Base-by-base conservation (phyloP, 129 eudicot species). In the Flaveria linearis region DNA sequence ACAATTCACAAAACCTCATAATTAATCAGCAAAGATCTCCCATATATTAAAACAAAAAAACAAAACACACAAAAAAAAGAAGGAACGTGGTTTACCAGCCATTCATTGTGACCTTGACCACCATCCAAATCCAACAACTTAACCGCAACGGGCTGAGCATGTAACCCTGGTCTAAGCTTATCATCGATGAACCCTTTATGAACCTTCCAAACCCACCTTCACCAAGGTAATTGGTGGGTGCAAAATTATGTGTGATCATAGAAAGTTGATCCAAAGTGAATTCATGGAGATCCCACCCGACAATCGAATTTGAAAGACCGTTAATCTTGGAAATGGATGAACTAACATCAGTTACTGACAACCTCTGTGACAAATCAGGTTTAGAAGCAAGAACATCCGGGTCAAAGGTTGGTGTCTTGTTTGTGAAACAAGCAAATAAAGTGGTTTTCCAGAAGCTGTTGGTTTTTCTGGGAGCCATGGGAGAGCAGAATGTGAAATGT, bases 141-240 rank as follows among this genome's bases (percentile, higher is more conserved):
- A 46, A 92, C 93, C 0, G 98, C 98, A 50, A 92, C 94, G 9
- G 92, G 86, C 71, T 92, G 98, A 60, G 94, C 85, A 66, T 82
- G 82, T 81, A 88, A 51, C 1, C 96, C 94, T 0, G 94, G 85
- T 68, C 86, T 79, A 51, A 83, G 53, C 72, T 82, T 88, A 33
- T 92, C 96, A 70, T 92, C 89, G 3, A 90, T 69, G 72, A 90
- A 90, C 20, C 98, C 98, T 72, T 92, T 92, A 51, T 90, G 86
- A 13, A 92, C 98, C 0, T 89, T 15, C 98, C 98, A 64, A 92
- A 92, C 25, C 98, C 98, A 7, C 98, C 98, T 78, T 92, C 91
- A 13, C 98, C 98, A 0, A 92, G 84, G n/a, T 60, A 90, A 33
- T 90, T 92, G 69, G 80, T 66, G 0, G 96, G 62, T 0, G 96